Evolutionary conservation across 2,329 filamentous ascomycete species (phyloP).

Genomic region (Penicillium brevicompactum): DNA sequence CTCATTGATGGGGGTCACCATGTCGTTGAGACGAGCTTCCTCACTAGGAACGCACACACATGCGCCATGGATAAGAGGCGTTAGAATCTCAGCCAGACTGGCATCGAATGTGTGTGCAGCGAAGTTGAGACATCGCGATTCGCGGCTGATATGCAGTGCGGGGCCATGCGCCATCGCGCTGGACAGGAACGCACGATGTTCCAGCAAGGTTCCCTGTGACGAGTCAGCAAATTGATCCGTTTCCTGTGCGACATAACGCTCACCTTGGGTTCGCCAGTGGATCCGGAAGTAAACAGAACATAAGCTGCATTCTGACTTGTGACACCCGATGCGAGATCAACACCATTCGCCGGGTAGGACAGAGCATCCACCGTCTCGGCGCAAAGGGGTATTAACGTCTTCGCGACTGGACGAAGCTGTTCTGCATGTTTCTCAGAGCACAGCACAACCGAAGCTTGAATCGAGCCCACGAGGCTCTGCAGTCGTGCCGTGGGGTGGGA

Average conservation of each 20-base stretch:
- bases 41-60: slow-evolving; percentile 62
- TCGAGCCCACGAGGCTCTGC: slow-evolving; percentile 34
- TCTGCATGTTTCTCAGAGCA: slow-evolving; percentile 33
- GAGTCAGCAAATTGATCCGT: slow-evolving; percentile 7
- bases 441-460: slow-evolving; percentile 36
- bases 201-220: slow-evolving; percentile 61
- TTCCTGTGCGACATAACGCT: neutral
- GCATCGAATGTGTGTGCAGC: slow-evolving; percentile 60
- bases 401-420: slow-evolving; percentile 22
- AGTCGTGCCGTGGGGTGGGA: slow-evolving; percentile 41
- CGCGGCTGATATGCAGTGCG: slow-evolving; percentile 50
- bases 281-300: slow-evolving; percentile 62
- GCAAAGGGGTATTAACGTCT: slow-evolving; percentile 34
- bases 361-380: slow-evolving; percentile 26
- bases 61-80: slow-evolving; percentile 57
- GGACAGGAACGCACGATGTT: slow-evolving; percentile 62
- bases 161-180: slow-evolving; percentile 56
- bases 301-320: slow-evolving; percentile 48
- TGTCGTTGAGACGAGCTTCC: slow-evolving; percentile 51
- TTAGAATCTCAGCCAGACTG: slow-evolving; percentile 57
- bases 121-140: slow-evolving; percentile 60
- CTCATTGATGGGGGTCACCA: slow-evolving; percentile 53
- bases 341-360: slow-evolving; percentile 14
- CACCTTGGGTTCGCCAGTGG: slow-evolving; percentile 57
- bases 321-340: slow-evolving; percentile 26